Evolutionary conservation across 352 stramenopile genomes (phyloP), one percentile per base, ranked within the genome.

Genomic region (Phytopythium vexans): DNA sequence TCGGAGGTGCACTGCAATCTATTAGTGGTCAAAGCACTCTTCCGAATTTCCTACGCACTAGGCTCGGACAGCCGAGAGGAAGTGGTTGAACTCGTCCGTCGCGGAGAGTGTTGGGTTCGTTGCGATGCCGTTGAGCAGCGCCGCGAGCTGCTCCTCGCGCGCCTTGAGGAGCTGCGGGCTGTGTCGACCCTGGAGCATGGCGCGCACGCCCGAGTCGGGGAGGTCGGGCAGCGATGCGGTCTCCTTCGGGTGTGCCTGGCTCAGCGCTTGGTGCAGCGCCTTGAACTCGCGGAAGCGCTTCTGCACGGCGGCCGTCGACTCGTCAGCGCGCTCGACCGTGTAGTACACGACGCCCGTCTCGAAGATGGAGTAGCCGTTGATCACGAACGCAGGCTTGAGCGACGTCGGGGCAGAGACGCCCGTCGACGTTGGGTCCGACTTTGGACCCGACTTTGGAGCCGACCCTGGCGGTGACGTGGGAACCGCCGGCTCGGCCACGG

Each of bases 281-380:
- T 92, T 92, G 55, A 94, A 94, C 58, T 92, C 84, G 54, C 81
- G 89, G 66, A 75, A 92, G 58, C 82, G 82, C 62, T 82, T 88
- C 63, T 90, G 88, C 48, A 86, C 62, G 31, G 49, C 49, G 10
- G 11, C 52, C 15, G 27, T 37, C 12, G 7, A 3, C 4, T 70
- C 61, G 32, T 86, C 66, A 1, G 47, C 51, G 2, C 71, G 35
- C 49, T 87, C 68, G 32, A 94, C 51, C 9, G 69, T 56, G 79
- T 94, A 94, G 46, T 76, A 87, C 3, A 92, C 84, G 6, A 89
- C 65, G 31, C 82, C 79, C 2, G 70, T 42, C 8, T 85, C 76
- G 14, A 77, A 72, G 68, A 94, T 82, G 33, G 73, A 81, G 52
- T 83, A 60, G 49, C 72, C 77, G 41, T 41, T 88, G 54, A 89